Conservation (phyloP, 2,329 filamentous ascomycete species). For the Cladosporium sp. region DNA sequence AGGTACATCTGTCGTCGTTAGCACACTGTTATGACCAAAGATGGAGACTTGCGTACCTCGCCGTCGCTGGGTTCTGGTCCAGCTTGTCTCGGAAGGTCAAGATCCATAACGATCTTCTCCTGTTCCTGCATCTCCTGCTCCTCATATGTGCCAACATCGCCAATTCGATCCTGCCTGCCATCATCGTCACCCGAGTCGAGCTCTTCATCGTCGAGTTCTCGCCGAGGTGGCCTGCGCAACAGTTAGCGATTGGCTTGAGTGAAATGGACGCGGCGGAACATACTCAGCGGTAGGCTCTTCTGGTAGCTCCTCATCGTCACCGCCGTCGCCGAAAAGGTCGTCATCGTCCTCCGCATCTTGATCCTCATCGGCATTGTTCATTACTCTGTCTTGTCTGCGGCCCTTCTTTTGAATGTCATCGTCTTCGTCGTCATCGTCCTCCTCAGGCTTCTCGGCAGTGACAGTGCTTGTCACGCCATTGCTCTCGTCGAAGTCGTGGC, state of each 20-base stretch:
- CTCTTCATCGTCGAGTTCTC: constrained; percentile 58
- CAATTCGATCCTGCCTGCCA: constrained; percentile 58
- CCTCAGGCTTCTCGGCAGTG: constrained; percentile 20
- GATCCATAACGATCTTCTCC: constrained; percentile 56
- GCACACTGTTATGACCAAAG: constrained; percentile 1
- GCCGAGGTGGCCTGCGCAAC: constrained; percentile 24
- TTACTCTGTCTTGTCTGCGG: constrained; percentile 16
- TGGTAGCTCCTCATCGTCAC: constrained; percentile 27
- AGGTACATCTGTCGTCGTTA: constrained; percentile 54
- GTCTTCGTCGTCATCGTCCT: constrained; percentile 19
- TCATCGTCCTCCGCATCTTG: constrained; percentile 31
- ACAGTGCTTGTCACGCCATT: constrained; percentile 29
- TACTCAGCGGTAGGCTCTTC: constrained; percentile 15
- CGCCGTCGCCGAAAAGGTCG: constrained; percentile 45
- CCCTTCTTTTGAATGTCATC: constrained; percentile 20
- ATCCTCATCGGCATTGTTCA: constrained; percentile 15
- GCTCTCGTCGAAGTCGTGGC: constrained; percentile 29
- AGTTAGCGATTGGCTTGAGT: not conserved
- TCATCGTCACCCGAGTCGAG: constrained; percentile 59
- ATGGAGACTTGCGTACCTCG: constrained; percentile 47
- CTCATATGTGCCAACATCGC: constrained; percentile 44
- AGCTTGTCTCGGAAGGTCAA: constrained; percentile 63
- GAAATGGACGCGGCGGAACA: not conserved
- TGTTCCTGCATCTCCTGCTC: constrained; percentile 41
- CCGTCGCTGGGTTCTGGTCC: constrained; percentile 67